Percentiles rank a stretch among this genome's conserved stretches.
These are phyloP conservation scores for Closterium sp. DNA, from an alignment of 139 green algal genomes.

Conservation along the genomic window DNA sequence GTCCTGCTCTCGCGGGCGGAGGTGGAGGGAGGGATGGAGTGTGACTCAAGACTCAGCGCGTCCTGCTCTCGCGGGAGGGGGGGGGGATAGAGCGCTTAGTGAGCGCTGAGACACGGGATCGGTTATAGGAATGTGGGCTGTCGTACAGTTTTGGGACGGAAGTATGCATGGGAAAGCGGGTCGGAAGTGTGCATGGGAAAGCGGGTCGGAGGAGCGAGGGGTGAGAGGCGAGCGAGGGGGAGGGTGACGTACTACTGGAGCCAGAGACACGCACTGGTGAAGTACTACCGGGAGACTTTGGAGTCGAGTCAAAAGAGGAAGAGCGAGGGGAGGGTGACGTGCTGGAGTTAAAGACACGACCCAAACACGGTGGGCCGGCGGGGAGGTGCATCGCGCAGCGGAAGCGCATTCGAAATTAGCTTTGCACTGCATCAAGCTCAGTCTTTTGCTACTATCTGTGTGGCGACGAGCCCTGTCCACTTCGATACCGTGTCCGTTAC, in stretches of 20 bases:
- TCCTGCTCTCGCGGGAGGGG: slow-evolving; percentile 9
- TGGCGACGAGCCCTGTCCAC: neutral
- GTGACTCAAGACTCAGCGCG: no score
- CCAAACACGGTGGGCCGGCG: neutral
- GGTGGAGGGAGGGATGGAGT: neutral
- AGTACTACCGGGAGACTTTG: no score
- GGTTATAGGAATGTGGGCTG: neutral
- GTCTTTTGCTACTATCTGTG: neutral
- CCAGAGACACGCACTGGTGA: no score
- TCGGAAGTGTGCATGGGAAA: no score
- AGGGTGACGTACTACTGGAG: no score
- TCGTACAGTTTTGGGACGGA: neutral
- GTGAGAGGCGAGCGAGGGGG: neutral
- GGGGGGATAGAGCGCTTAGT: neutral
- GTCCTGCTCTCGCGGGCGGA: slow-evolving; percentile 6
- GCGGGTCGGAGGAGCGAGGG: neutral
- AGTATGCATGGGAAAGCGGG: neutral
- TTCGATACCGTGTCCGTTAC: neutral
- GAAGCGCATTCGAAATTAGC: neutral
- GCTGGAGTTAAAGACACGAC: neutral
- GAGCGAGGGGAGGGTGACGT: no score
- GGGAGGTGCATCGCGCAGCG: neutral
- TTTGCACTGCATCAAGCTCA: neutral
- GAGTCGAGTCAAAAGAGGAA: neutral
- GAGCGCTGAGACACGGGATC: no score